Evolutionary conservation across 768 basidiomycete species (phyloP).

Genomic region (Amanita molliuscula): DNA sequence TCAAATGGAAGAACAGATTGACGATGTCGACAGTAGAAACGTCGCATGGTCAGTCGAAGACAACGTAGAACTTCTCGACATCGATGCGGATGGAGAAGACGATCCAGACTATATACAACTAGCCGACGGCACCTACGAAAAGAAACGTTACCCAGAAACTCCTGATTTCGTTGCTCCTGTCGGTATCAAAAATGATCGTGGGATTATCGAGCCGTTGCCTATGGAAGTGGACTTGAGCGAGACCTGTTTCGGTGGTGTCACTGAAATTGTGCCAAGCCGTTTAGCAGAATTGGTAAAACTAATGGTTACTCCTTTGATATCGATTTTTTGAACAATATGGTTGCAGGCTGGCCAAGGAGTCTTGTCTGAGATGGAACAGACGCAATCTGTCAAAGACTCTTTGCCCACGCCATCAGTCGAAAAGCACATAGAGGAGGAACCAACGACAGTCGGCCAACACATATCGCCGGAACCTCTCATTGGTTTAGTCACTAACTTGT

Average conservation of each 20-base stretch:
- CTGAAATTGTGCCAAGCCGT: constrained; percentile 40
- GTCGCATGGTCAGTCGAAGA: constrained; percentile 56
- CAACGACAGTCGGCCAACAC: neutral
- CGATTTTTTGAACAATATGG: neutral
- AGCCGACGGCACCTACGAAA: constrained; percentile 25
- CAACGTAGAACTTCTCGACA: constrained; percentile 36
- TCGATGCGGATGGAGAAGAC: constrained; percentile 53
- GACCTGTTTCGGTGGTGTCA: constrained; percentile 39
- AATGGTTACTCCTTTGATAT: no score
- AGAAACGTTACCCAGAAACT: constrained; percentile 11
- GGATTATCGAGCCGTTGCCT: constrained; percentile 36
- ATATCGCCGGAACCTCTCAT: neutral
- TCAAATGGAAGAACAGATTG: constrained; percentile 47
- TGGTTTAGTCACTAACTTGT: no score
- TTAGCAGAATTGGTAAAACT: constrained; percentile 45
- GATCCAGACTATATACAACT: constrained; percentile 34
- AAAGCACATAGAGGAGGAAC: neutral
- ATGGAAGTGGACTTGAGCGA: constrained; percentile 24
- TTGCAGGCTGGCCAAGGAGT: constrained; percentile 4
- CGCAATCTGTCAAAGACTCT: neutral
- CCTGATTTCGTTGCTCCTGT: constrained; percentile 30
- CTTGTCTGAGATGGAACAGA: constrained; percentile 6
- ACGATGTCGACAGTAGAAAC: constrained; percentile 51
- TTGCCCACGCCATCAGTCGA: neutral
- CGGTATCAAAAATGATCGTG: constrained; percentile 48